Evolutionary conservation across 768 basidiomycete species (phyloP).

Genomic region (Calocera cornea): DNA sequence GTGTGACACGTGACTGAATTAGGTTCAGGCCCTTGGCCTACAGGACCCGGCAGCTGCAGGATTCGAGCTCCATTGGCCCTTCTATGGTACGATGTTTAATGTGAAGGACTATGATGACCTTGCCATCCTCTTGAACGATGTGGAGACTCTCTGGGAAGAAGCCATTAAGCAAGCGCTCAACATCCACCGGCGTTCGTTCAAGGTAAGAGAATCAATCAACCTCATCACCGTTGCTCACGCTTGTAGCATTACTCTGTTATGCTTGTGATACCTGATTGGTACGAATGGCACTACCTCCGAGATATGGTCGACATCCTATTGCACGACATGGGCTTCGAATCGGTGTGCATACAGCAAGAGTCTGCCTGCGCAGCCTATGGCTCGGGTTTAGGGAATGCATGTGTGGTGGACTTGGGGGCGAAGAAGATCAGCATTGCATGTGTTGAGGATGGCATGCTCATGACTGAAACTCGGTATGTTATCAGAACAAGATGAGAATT

Average conservation of each 20-base stretch:
- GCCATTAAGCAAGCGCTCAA: constrained; percentile 49
- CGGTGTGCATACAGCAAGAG: constrained; percentile 90
- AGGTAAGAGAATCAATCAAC: constrained; percentile 32
- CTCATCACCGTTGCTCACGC: background rate
- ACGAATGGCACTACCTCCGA: constrained; percentile 70
- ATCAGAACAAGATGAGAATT: background rate
- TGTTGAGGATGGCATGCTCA: constrained; percentile 83
- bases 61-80: constrained; percentile 71
- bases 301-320: constrained; percentile 63
- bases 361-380: constrained; percentile 88
- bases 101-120: constrained; percentile 46
- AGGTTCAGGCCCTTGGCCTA: constrained; percentile 26
- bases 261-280: constrained; percentile 84
- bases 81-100: constrained; percentile 72
- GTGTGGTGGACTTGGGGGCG: constrained; percentile 91
- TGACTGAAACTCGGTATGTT: constrained; percentile 70
- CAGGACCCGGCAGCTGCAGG: constrained; percentile 53
- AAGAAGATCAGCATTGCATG: constrained; percentile 73
- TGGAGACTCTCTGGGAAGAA: constrained; percentile 52
- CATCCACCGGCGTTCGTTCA: constrained; percentile 41
- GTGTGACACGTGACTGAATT: background rate
- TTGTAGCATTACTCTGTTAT: constrained; percentile 73
- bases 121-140: constrained; percentile 61
- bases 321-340: constrained; percentile 76
- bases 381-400: constrained; percentile 86